Percentiles rank a stretch among this genome's conserved stretches.
Conservation (phyloP, 2,329 filamentous ascomycete species). For the Cladobotryum protrusum region DNA sequence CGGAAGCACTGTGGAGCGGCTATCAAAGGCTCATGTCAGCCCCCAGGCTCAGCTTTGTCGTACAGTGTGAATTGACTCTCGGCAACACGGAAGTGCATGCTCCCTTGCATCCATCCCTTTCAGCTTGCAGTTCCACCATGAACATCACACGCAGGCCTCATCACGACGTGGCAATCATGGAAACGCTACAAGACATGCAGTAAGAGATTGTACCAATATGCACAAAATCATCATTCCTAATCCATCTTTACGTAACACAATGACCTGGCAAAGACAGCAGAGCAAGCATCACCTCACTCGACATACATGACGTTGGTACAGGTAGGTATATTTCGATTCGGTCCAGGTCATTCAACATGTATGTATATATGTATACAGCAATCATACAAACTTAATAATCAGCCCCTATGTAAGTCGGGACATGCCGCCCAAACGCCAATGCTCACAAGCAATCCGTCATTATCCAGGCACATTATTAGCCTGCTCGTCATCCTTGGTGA, state of each 20-base stretch:
- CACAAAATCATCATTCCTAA: too few species aligned
- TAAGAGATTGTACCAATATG: too few species aligned
- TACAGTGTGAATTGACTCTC: background rate
- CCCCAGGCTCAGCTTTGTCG: background rate
- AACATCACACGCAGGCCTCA: too few species aligned
- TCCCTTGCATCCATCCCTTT: background rate
- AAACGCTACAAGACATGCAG: too few species aligned
- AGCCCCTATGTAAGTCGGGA: constrained; percentile 1
- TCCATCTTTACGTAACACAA: too few species aligned
- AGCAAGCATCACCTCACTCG: too few species aligned
- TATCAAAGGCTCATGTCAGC: background rate
- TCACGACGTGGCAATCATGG: too few species aligned
- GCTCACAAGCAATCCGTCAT: background rate
- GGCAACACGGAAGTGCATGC: background rate
- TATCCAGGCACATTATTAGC: background rate
- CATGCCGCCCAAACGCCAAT: constrained; percentile 6
- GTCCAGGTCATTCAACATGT: too few species aligned
- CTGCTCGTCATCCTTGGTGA: background rate
- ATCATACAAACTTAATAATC: constrained; percentile 5
- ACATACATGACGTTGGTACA: too few species aligned
- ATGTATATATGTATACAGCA: constrained; percentile 9
- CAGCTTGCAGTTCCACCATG: too few species aligned
- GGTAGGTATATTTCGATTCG: too few species aligned
- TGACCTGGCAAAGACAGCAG: too few species aligned
- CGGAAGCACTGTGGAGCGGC: constrained; percentile 11